Evolutionary conservation across 2,329 filamentous ascomycete genomes (phyloP).

Genomic region (Chalaropsis thielavioides): DNA sequence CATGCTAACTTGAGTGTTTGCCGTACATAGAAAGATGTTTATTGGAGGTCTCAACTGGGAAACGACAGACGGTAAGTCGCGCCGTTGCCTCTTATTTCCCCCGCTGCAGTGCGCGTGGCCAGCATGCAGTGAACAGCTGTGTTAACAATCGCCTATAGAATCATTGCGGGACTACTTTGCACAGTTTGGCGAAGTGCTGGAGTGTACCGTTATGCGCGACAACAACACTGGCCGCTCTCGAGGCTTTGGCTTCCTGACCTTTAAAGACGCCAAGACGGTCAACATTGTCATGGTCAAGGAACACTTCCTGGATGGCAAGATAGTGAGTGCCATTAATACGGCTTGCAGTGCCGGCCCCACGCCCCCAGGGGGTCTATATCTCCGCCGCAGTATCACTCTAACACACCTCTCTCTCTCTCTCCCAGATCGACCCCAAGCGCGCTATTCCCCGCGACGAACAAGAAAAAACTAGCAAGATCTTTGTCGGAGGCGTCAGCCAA

Average conservation of each 20-base stretch:
- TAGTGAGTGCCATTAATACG: conserved; percentile 66
- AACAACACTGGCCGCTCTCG: conserved; percentile 83
- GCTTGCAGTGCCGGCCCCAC: background rate
- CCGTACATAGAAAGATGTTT: conserved; percentile 78
- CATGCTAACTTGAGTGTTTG: background rate
- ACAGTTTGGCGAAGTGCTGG: conserved; percentile 90
- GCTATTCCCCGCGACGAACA: conserved; percentile 96
- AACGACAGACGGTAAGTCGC: conserved; percentile 78
- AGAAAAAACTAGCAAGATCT: conserved; percentile 96
- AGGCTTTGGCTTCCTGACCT: conserved; percentile 94
- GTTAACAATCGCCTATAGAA: conserved; percentile 40
- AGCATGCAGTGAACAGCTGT: too few species aligned
- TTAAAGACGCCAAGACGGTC: conserved; percentile 93
- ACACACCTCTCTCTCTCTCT: background rate
- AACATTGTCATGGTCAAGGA: conserved; percentile 99
- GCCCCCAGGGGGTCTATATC: too few species aligned
- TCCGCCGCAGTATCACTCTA: background rate
- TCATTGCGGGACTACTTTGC: conserved; percentile 95
- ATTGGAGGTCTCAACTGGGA: conserved; percentile 99
- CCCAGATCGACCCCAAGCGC: conserved; percentile 89
- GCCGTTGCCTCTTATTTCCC: background rate
- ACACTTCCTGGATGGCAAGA: conserved; percentile 94
- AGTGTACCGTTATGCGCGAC: conserved; percentile 99
- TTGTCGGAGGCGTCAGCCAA: conserved; percentile 93
- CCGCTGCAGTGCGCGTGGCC: background rate